Base-by-base conservation (phyloP, 495 filamentous ascomycete genomes). In the Annulohypoxylon maeteangense region DNA sequence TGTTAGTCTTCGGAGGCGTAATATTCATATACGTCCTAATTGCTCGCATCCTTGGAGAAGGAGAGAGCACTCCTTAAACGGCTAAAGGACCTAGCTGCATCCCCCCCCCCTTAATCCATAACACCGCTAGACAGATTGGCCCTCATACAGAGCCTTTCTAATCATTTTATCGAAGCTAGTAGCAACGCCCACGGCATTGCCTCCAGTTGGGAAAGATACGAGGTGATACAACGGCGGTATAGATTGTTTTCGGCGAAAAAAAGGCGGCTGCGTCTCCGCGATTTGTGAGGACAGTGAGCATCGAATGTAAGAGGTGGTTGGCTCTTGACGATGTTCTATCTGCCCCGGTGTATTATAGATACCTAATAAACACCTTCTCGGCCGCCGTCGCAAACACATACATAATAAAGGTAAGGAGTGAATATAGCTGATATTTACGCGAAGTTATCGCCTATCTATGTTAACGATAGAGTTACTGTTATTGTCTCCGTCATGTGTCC, bases 1-100 rank as follows among this genome's bases (percentile, higher is more conserved):
- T 95, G 54, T 81, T 90, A 72, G 82, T 97, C 36, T 86, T 86
- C 3, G 84, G 90, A 14, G 88, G 80, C 0, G 75, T 90, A 10
- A 77, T 97, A 36, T 91, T 97, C 71, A 81, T 89, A 5, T 97
- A 95, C 79, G 93, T 93, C 11, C 78, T 97, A 51, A 81, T 97
- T 31, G 89, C 91, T 18, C 84, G 94, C 75, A 75, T 95, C 27
- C 79, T 96, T 4, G 91, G 81, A 38, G 82, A 82, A 56, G 81
- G 71, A 22, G 69, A 73, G 51, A 57, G 54, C 4, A 58, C 56
- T 7, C 32, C 56, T 5, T 73, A 54, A 62, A 57, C 38, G 14
- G n/a, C n/a, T 6, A 31, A 22, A 16, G 7, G 7, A 2, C 4
- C 40, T 44, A 38, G 22, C 45, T 2, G 29, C 62, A 16, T 31